Evolutionary conservation across 2,329 filamentous ascomycete species (phyloP), one percentile per base, ranked within the genome.

Genomic region (Pseudogymnoascus sp.): DNA sequence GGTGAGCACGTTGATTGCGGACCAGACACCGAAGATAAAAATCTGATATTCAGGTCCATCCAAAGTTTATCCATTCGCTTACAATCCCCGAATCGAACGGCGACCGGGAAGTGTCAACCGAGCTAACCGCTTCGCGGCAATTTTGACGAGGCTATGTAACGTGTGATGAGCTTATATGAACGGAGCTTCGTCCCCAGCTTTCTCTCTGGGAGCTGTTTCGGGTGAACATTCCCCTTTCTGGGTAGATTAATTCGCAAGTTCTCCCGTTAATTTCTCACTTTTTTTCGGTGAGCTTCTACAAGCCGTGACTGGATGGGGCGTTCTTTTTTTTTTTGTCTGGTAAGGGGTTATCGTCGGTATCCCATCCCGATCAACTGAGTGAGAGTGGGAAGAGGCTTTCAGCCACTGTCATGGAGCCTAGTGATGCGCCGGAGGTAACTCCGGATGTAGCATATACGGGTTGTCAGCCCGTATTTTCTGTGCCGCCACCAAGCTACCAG

Each of bases 121-220:
- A 57, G 51, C 51, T 57, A 57, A 57, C 51, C 51, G 51, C 51
- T 57, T 57, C 29, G 51, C 51, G 51, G 51, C 51, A 57, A 57
- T 57, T 57, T 57, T 57, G 51, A 57, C 51, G 51, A 57, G 51
- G 51, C 29, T 57, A 57, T 57, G 51, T 34, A 57, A 57, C 51
- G 51, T 57, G 51, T 57, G 51, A 57, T 57, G 51, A 57, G 29
- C 51, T 57, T 57, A 57, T 57, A 57, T 57, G 29, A 34, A 57
- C 51, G 51, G 51, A 57, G 51, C 51, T 57, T 57, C 51, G n/a
- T 57, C 29, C 29, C 29, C 47, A 54, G n/a, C n/a, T 14, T 8
- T 31, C n/a, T 8, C n/a, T 34, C 29, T 34, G 51, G 29, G 51
- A 57, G 16, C 16, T 26, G 51, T 34, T 57, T 57, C 51, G 51